Evolutionary conservation across 2,329 filamentous ascomycete genomes (phyloP).

Genomic region (Epichloe coenophiala): DNA sequence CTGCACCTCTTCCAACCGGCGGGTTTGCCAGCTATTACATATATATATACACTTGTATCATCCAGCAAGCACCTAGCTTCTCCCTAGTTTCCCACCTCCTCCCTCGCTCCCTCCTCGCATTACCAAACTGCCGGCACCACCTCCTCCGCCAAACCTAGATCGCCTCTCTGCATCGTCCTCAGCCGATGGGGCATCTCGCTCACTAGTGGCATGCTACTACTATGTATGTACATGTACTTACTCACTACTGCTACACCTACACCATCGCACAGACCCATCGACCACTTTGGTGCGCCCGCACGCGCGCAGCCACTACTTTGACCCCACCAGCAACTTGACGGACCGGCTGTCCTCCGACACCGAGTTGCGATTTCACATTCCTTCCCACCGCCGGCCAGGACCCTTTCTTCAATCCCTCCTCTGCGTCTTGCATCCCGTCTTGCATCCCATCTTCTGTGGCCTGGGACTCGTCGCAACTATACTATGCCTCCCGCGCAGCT

Average conservation of each 20-base stretch:
- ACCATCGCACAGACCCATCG: constrained; percentile 1
- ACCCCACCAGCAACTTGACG: not conserved
- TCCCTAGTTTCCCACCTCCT: no score
- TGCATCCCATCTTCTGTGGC: not conserved
- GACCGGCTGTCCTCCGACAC: not conserved
- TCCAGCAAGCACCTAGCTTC: no score
- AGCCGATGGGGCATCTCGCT: not conserved
- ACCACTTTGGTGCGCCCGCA: not conserved
- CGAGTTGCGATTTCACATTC: not conserved
- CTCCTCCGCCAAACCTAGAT: not conserved
- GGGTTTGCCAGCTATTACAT: no score
- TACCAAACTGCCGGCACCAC: no score
- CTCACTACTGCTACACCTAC: not conserved
- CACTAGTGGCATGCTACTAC: not conserved
- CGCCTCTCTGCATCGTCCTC: not conserved
- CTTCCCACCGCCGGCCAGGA: constrained; percentile 1
- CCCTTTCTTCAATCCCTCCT: not conserved
- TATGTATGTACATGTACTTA: no score
- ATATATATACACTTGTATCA: no score
- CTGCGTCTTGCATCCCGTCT: not conserved
- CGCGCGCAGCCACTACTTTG: not conserved
- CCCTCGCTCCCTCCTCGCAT: no score
- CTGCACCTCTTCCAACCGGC: no score
- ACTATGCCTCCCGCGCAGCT: constrained; percentile 19
- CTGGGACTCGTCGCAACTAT: not conserved